phyloP scores from a whole-genome alignment of 2,329 filamentous ascomycete species.

The Orbilia oligospora region DNA sequence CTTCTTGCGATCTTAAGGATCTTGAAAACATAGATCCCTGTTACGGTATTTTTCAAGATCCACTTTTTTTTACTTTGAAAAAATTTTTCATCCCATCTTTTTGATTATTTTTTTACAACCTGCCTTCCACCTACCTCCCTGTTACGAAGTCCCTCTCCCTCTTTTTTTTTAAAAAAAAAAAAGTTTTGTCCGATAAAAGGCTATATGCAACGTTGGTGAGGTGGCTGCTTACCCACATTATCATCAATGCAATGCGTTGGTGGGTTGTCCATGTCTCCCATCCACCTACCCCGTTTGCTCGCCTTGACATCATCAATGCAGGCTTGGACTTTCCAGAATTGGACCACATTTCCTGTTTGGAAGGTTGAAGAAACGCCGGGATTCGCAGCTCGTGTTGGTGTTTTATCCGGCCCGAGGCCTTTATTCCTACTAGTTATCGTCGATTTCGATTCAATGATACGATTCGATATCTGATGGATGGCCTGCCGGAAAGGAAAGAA shows the following conservation, averaged over 20 bases:
- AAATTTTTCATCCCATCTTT: constrained; percentile 59
- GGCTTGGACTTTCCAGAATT: constrained; percentile 54
- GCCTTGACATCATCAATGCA: constrained; percentile 1
- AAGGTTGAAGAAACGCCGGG: constrained; percentile 48
- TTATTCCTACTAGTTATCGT: not conserved
- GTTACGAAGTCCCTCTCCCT: constrained; percentile 2
- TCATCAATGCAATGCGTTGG: constrained; percentile 25
- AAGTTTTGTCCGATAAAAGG: not conserved
- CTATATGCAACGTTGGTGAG: constrained; percentile 40
- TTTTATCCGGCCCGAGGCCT: constrained; percentile 44
- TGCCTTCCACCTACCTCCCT: constrained; percentile 1
- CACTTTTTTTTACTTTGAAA: constrained; percentile 38
- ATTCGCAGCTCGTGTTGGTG: constrained; percentile 12
- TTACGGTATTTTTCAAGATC: constrained; percentile 6
- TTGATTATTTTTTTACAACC: constrained; percentile 7
- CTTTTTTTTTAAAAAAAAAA: too few species aligned
- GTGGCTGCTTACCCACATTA: constrained; percentile 19
- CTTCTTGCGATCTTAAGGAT: constrained; percentile 21
- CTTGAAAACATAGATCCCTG: constrained; percentile 11
- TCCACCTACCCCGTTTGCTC: constrained; percentile 26
- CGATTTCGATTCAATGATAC: not conserved
- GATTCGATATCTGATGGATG: not conserved
- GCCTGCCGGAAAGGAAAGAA: constrained; percentile 6
- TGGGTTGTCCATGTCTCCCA: constrained; percentile 17
- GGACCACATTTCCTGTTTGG: constrained; percentile 54